phyloP scores from a whole-genome alignment of 1,284 basidiomycete genomes.

The Sphaerobolus stellatus region DNA sequence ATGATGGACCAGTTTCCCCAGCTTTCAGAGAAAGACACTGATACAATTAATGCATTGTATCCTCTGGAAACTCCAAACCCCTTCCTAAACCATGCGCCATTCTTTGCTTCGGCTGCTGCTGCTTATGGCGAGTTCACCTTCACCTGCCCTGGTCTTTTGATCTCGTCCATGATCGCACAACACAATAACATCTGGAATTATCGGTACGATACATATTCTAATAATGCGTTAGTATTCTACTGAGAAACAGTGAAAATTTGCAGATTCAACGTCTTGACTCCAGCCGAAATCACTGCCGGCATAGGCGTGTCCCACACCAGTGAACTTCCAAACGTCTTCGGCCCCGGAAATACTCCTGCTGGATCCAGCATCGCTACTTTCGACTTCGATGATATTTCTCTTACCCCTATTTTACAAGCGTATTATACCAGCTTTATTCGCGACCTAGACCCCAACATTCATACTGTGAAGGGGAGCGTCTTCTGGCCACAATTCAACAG shows the following conservation, averaged over 20 bases:
- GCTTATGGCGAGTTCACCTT: slow-evolving; percentile 22
- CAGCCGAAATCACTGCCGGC: background rate
- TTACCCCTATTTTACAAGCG: background rate
- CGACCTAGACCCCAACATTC: slow-evolving; percentile 17
- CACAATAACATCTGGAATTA: slow-evolving; percentile 11
- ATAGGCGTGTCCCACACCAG: background rate
- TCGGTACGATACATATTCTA: slow-evolving; percentile 1
- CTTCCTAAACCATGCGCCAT: slow-evolving; percentile 15
- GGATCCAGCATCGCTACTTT: background rate
- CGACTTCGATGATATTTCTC: background rate
- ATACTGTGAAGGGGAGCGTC: slow-evolving; percentile 15
- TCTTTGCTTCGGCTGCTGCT: slow-evolving; percentile 16
- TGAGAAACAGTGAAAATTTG: too few species aligned
- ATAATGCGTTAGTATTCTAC: too few species aligned
- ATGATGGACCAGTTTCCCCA: slow-evolving; percentile 19
- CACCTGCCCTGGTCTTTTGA: slow-evolving; percentile 19
- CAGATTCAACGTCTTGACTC: background rate
- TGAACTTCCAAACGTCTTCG: background rate
- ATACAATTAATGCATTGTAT: slow-evolving; percentile 15
- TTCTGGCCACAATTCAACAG: slow-evolving; percentile 18
- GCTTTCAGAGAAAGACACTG: slow-evolving; percentile 13
- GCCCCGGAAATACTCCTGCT: background rate
- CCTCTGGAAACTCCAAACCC: slow-evolving; percentile 15
- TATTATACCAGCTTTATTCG: slow-evolving; percentile 19
- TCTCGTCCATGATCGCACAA: slow-evolving; percentile 11